Base-by-base conservation (phyloP, 2,329 filamentous ascomycete species). In the Chaetothyriales sp. region DNA sequence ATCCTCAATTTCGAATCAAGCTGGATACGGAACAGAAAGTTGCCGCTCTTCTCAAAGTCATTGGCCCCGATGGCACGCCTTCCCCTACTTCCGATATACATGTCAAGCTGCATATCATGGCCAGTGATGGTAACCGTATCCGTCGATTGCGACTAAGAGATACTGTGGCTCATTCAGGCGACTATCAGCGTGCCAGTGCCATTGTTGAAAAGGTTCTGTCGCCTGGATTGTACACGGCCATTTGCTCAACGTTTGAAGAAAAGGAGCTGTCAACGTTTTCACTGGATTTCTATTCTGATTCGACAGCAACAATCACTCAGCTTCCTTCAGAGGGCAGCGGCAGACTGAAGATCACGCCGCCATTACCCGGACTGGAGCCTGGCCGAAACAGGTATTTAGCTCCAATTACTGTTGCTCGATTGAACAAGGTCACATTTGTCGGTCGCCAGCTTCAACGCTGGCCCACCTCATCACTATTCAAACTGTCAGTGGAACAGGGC, bases 101-200 rank as follows among this genome's bases (percentile, higher is more conserved):
- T 62, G 77, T 95, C 49, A 90, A 90, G 60, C 69, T 96, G 2
- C 80, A 93, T 36, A 87, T 3, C 70, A 77, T 44, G 3, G 54
- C 48, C 20, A 57, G 54, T 39, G 85, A 87, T 9, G 76, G 80
- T 18, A 53, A 51, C 57, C 80, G 89, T 42, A 77, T 92, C 1
- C 76, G 80, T 18, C 70, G 77, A 19, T 74, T 95, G 15, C 80
- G 47, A 73, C 79, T 57, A 49, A 80, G 85, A 58, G 89, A 95
- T 62, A 79, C 96, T 42, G 76, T 93, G 20, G 78, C 78, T 19
- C 83, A 86, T 51, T 93, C 86, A 32, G 86, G 86, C n/a, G 87
- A 95, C 58, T 95, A 98, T 66, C 81, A 85, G 47, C 80, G 83
- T 25, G 84, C 84, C 25, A 86, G 84, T 63, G 84, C 85, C 3